A percentile compares a stretch with the other conserved stretches of the same genome.
Evolutionary conservation across 495 filamentous ascomycete genomes (phyloP).

Genomic region (Xylaria curta): DNA sequence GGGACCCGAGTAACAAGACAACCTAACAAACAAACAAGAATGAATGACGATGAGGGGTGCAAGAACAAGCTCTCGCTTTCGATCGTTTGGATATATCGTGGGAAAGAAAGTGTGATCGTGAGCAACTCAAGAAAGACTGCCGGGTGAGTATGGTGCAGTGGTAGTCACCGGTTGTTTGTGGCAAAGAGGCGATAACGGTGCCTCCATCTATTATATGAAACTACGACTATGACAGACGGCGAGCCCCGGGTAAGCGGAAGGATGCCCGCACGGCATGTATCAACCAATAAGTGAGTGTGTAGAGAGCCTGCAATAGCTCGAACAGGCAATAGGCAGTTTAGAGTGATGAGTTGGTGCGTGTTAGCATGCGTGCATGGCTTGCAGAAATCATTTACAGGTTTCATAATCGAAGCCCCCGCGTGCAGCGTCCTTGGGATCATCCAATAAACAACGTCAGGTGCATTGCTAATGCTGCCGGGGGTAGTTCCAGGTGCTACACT

Average conservation of each 20-base stretch:
- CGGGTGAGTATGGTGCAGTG: not conserved
- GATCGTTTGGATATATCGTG: not conserved
- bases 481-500: not conserved
- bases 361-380: not conserved
- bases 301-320: conserved; percentile 13
- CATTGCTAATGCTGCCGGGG: conserved; percentile 2
- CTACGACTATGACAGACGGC: conserved; percentile 1
- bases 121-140: not conserved
- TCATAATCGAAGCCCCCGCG: conserved; percentile 3
- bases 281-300: conserved; percentile 19
- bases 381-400: not conserved
- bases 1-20: not conserved
- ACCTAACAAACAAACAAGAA: not conserved
- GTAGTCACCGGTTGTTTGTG: conserved; percentile 12
- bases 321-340: conserved; percentile 8
- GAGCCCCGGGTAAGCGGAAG: conserved; percentile 19
- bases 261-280: not conserved
- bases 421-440: not conserved
- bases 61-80: not conserved
- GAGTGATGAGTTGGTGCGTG: not conserved
- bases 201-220: conserved; percentile 12
- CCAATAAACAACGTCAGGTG: conserved; percentile 4
- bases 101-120: not conserved
- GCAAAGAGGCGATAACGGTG: not conserved
- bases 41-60: not conserved